Base-by-base conservation (phyloP, 23 red algal species). In the Chondrus crispus region DNA sequence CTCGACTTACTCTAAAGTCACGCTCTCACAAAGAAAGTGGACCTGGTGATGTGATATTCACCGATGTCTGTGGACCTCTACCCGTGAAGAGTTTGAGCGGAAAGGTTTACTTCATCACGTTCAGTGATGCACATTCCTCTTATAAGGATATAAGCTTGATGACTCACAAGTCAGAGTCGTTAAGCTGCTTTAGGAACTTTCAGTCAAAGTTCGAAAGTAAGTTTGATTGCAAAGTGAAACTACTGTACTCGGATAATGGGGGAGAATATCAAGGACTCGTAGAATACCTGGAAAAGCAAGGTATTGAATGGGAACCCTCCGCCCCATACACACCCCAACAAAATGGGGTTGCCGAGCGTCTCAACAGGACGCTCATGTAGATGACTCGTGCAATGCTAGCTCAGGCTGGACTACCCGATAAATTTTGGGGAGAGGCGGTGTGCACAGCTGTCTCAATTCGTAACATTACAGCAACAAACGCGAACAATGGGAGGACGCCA, bases 61-160 rank as follows among this genome's bases (percentile, higher is more conserved):
- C 78, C 28, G 78, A 83, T 24, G 10, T 83, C 11, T 83, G 78
- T 83, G 78, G 78, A 32, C 78, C 78, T 9, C 29, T 83, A 26
- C 46, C 9, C 26, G 40, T 52, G 6, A 18, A 20, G 10, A 51
- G 42, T 0, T 32, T 32, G 20, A 48, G 81, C 6, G 70, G 70
- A n/a, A 76, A 76, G 16, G 16, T 14, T n/a, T 76, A 76, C 41
- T 76, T 76, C 41, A 38, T 44, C 0, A 76, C 70, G n/a, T 50
- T 76, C 10, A 76, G 29, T 39, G 70, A 76, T 76, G 70, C 32
- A 26, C 6, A 13, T 24, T 39, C 70, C 24, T n/a, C 20, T n/a
- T 76, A 40, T 18, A 32, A 42, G n/a, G 19, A 40, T 42, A 1
- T 13, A 24, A 24, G 0, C 38, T 9, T 38, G 2, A 42, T 1